Percentiles rank a stretch among this genome's conserved stretches.
phyloP scores from a whole-genome alignment of 2,329 filamentous ascomycete genomes.

The Pseudocercospora pini-densiflorae region DNA sequence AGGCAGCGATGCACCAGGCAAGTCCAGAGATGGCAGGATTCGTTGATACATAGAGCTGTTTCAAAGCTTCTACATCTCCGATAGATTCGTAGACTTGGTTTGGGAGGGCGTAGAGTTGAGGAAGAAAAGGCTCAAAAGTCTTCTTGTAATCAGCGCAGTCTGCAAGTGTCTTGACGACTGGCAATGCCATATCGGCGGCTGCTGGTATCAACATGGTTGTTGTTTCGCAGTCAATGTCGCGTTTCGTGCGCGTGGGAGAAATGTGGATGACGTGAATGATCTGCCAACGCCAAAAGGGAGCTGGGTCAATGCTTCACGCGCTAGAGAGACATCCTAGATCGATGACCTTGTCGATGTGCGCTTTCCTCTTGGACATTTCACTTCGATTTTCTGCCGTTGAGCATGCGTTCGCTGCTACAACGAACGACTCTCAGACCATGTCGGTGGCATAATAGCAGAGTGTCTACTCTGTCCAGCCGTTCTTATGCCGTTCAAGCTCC shows the following conservation, averaged over 20 bases:
- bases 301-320: neutral
- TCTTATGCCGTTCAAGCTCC: constrained; percentile 77
- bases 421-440: constrained; percentile 7
- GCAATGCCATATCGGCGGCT: constrained; percentile 50
- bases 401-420: constrained; percentile 27
- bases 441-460: constrained; percentile 7
- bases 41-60: constrained; percentile 76
- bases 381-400: constrained; percentile 11
- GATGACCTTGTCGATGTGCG: neutral
- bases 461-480: constrained; percentile 10
- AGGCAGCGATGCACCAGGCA: constrained; percentile 72
- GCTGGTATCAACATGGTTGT: constrained; percentile 8
- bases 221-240: neutral
- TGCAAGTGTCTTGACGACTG: constrained; percentile 68
- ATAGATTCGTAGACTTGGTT: constrained; percentile 58
- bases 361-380: neutral
- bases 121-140: constrained; percentile 78
- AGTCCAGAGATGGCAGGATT: constrained; percentile 83
- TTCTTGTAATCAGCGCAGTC: constrained; percentile 78
- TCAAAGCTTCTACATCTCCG: constrained; percentile 64
- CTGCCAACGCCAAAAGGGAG: neutral
- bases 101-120: constrained; percentile 58
- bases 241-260: neutral
- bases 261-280: constrained; percentile 4
- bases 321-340: neutral